Evolutionary conservation across 2,329 filamentous ascomycete genomes (phyloP), one percentile per base, ranked within the genome.

Genomic region (Pestalotiopsis sp.): DNA sequence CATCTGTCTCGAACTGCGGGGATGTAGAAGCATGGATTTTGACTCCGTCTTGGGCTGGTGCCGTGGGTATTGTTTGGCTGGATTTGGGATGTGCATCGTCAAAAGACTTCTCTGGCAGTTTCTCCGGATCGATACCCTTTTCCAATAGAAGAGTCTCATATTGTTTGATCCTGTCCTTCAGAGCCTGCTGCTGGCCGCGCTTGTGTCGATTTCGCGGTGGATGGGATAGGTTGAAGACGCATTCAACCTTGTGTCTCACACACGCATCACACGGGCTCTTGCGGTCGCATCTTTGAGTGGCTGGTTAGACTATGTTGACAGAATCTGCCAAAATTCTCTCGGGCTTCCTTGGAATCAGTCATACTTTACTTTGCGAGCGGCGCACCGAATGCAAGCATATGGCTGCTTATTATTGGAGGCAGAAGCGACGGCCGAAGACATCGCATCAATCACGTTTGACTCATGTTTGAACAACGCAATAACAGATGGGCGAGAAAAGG

Each of bases 251-350:
- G 27, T 73, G 68, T 59, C 74, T 79, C 36, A 68, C 70, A 66
- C 79, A 81, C 62, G 78, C 75, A 9, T 72, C 66, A 66, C 79
- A 81, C 2, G 79, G 79, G n/a, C 71, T 78, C 27, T 74, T 75
- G n/a, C 77, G 76, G 65, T 81, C 78, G 68, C 79, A 80, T 56
- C 69, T 70, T 66, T 5, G 38, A 45, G 25, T 4, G 41, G 31
- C 61, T 31, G 5, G 49, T 68, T 49, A 68, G 45, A 52, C 17
- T 20, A 14, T 17, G 14, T 17, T 13, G 13, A 81, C 2, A 78
- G 78, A 17, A 71, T 78, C 36, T 74, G 75, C 14, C 77, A 75
- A 65, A 80, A 77, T 66, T 79, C 80, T 58, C 66, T 70, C 61
- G 13, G n/a, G 66, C 13, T n/a, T 6, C 13, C 1, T 36, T 25